Evolutionary conservation across 129 eudicot genomes (phyloP), one percentile per base, ranked within the genome.

Genomic region (Helianthus annuus): DNA sequence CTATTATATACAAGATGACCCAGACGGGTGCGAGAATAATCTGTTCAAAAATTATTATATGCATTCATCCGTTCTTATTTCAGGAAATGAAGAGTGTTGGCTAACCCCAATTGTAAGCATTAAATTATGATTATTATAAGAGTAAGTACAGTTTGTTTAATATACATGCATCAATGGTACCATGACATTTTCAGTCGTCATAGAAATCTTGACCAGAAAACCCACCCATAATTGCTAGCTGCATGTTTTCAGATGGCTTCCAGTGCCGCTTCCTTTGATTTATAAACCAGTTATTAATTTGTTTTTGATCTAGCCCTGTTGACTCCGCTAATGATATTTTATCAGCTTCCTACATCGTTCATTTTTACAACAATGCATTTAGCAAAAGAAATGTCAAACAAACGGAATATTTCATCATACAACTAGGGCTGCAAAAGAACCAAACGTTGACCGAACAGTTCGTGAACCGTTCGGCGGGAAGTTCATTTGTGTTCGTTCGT

Each of bases 221-320:
- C 72, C 83, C 80, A 69, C 85, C 88, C 94, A 92, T 86, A 0
- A 92, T 85, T 14, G 96, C 97, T 42, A 88, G 80, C 49, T 92
- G 96, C 97, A 88, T 88, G 52, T 84, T 85, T 75, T 88, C 97
- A 4, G 97, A 86, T 65, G 96, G 95, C 54, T 91, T 91, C 97
- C 97, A 91, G 71, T 91, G 97, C 7, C 97, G 55, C 78, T 91
- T 91, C 78, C 97, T 78, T 69, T 91, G 97, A 58, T 91, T 91
- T 76, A 91, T 91, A 78, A 91, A 91, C 97, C 97, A 92, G 56
- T 92, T 92, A 81, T 92, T 92, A 58, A 92, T 92, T 74, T 92
- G 97, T 83, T 87, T 92, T 72, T 83, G 96, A 74, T 92, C 93
- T 1, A 92, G 79, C 51, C 97, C 96, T 5, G 97, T 91, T 29